A percentile compares a stretch with the other conserved stretches of the same genome.
Evolutionary conservation across 345 rosid species (phyloP).

Genomic region (Melaleuca quinquenervia): DNA sequence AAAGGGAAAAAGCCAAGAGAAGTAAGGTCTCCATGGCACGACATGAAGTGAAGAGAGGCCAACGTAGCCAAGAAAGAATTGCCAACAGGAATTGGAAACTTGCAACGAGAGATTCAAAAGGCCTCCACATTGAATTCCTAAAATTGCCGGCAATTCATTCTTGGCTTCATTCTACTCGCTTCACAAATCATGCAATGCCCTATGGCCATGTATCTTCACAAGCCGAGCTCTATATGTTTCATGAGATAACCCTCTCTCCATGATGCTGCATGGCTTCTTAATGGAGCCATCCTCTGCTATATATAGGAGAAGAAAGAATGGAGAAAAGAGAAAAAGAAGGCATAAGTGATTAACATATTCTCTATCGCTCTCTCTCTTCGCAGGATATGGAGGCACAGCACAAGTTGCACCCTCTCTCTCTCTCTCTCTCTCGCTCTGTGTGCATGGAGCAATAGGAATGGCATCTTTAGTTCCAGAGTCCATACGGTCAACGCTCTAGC

Average conservation of each 20-base stretch:
- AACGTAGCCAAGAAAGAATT: not conserved
- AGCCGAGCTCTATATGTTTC: not conserved
- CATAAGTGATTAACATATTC: not conserved
- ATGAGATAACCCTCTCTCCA: not conserved
- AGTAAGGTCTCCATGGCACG: not conserved
- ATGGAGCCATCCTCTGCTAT: not conserved
- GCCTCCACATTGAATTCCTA: not conserved
- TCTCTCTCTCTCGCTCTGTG: not conserved
- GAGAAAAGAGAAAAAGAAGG: not conserved
- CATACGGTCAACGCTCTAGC: not conserved
- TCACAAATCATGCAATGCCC: not conserved
- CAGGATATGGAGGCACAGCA: not conserved
- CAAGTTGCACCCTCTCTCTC: not conserved
- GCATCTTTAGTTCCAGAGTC: not conserved
- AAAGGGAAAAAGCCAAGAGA: not conserved
- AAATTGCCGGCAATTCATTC: not conserved
- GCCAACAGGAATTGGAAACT: not conserved
- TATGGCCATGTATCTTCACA: not conserved
- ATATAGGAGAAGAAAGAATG: not conserved
- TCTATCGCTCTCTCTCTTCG: not conserved
- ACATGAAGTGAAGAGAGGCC: not conserved
- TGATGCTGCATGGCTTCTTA: not conserved
- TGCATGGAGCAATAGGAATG: not conserved
- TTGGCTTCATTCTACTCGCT: not conserved
- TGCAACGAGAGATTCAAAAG: not conserved